Evolutionary conservation across 352 stramenopile genomes (phyloP).

Genomic region (Phytophthora brassicae): DNA sequence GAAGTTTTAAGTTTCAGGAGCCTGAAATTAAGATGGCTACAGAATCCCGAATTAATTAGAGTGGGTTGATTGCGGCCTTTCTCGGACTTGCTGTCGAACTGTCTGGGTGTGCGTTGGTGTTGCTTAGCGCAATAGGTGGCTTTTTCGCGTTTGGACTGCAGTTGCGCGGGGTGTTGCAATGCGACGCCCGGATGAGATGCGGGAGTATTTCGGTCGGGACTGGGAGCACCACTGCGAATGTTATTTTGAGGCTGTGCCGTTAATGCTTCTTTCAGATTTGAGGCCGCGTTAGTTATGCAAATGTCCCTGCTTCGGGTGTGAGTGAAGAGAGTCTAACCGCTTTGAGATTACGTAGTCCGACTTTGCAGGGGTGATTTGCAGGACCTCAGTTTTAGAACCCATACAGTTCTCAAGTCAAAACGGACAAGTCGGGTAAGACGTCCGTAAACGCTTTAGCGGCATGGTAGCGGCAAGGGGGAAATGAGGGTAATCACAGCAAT

Average conservation of each 20-base stretch:
- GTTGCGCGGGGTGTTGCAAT: conserved; percentile 17
- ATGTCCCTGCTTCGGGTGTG: conserved; percentile 11
- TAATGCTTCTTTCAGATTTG: conserved; percentile 11
- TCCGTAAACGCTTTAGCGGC: conserved; percentile 17
- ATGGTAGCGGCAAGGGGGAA: conserved; percentile 5
- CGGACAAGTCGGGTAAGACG: conserved; percentile 21
- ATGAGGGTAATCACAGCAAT: conserved; percentile 13
- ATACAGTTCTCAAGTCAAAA: conserved; percentile 23
- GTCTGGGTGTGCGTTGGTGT: conserved; percentile 8
- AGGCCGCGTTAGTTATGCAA: conserved; percentile 26
- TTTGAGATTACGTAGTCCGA: conserved; percentile 25
- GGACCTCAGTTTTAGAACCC: conserved; percentile 1
- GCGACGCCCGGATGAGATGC: conserved; percentile 21
- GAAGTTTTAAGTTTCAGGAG: too few relatives aligned
- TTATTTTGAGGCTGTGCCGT: conserved; percentile 43
- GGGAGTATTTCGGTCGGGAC: conserved; percentile 35
- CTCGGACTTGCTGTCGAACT: conserved; percentile 16
- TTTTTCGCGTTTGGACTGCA: conserved; percentile 33
- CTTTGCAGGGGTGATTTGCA: conserved; percentile 15
- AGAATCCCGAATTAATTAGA: conserved; percentile 15
- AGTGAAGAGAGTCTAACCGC: conserved; percentile 21
- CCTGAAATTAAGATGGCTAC: conserved; percentile 17
- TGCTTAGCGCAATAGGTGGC: conserved; percentile 20
- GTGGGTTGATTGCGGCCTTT: conserved; percentile 32
- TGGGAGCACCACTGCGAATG: conserved; percentile 8